phyloP scores from a whole-genome alignment of 148 eudicot genomes.

The Camellia sinensis region DNA sequence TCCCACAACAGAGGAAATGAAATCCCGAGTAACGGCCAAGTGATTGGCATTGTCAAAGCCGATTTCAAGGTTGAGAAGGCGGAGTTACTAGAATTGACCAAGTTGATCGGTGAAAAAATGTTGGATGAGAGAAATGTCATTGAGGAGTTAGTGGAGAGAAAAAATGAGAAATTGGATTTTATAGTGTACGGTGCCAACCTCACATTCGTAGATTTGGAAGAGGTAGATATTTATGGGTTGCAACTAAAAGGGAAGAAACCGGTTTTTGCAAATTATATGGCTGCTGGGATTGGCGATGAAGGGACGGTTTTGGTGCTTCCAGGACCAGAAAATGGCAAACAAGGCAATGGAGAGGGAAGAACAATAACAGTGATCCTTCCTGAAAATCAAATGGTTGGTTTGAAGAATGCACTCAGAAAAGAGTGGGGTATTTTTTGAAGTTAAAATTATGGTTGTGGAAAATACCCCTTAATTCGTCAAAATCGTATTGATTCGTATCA shows the following conservation, averaged over 20 bases:
- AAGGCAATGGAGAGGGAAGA: constrained; percentile 18
- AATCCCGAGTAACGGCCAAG: constrained; percentile 35
- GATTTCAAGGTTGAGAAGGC: constrained; percentile 21
- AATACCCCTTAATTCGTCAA: no score
- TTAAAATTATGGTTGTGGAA: neutral
- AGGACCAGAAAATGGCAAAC: constrained; percentile 12
- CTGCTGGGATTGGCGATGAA: constrained; percentile 53
- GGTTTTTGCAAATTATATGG: constrained; percentile 32
- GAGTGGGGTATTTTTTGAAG: constrained; percentile 33
- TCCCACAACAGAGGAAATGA: constrained; percentile 11
- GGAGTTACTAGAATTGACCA: constrained; percentile 25
- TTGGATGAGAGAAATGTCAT: constrained; percentile 38
- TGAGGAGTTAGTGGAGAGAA: constrained; percentile 32
- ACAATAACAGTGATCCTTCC: constrained; percentile 41
- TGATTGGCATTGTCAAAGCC: constrained; percentile 35
- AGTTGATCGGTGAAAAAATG: constrained; percentile 25
- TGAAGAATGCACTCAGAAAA: constrained; percentile 41
- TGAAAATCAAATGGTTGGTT: constrained; percentile 32
- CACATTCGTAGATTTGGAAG: constrained; percentile 66
- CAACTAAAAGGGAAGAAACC: constrained; percentile 39
- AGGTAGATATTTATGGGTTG: constrained; percentile 43
- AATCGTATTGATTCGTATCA: no score
- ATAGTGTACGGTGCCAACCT: constrained; percentile 64
- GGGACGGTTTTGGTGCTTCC: constrained; percentile 62
- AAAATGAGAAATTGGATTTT: constrained; percentile 32